Evolutionary conservation across 495 filamentous ascomycete species (phyloP).

Genomic region (Podospora comata): DNA sequence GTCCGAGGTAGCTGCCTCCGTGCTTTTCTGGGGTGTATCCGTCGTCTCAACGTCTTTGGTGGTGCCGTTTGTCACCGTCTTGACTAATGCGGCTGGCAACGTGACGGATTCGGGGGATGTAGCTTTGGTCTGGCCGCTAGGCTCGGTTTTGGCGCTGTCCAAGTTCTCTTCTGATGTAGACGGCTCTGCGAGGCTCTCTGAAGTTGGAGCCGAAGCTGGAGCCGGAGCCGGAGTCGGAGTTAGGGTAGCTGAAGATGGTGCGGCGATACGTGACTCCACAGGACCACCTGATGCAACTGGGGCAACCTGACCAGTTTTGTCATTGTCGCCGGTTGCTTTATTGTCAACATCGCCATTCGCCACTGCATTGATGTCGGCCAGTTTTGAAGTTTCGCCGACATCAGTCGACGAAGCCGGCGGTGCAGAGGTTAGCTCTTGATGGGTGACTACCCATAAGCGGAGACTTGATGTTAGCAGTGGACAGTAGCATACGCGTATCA

Average conservation of each 20-base stretch:
- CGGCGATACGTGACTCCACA: not conserved
- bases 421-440: slow-evolving; percentile 18
- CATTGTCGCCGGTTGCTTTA: not conserved
- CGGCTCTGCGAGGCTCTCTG: not conserved
- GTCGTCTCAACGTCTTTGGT: slow-evolving; percentile 12
- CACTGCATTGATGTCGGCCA: not conserved
- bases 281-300: not conserved
- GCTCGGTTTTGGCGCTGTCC: no score
- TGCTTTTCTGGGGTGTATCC: not conserved
- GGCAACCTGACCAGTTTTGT: not conserved
- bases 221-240: not conserved
- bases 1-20: slow-evolving; percentile 14
- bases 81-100: not conserved
- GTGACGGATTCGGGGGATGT: no score
- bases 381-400: not conserved
- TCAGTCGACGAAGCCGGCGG: not conserved
- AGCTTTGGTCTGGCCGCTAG: no score
- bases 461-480: slow-evolving; percentile 17
- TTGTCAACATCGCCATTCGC: not conserved
- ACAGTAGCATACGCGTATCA: not conserved
- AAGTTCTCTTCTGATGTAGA: not conserved
- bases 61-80: slow-evolving; percentile 8
- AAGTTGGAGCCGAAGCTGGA: not conserved
- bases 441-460: slow-evolving; percentile 16
- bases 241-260: not conserved